A percentile compares a stretch with the other conserved stretches of the same genome.
phyloP scores from a whole-genome alignment of 2,329 filamentous ascomycete species.

The Penicillium sp. region DNA sequence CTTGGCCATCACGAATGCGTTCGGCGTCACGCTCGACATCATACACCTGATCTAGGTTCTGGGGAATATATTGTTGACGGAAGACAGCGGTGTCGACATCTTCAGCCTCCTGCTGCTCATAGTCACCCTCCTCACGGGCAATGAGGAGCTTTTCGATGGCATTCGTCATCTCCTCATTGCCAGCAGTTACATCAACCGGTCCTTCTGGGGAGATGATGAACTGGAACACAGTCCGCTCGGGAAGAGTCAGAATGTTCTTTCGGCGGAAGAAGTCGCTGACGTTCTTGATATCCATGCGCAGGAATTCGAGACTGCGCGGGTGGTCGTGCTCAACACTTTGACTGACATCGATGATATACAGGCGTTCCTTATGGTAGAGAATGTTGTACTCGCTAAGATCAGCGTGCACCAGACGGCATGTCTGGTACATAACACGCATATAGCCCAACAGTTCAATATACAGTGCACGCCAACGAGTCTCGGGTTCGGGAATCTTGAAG shows the following conservation, averaged over 20 bases:
- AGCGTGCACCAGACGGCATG: slow-evolving; percentile 83
- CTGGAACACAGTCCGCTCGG: slow-evolving; percentile 70
- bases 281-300: slow-evolving; percentile 98
- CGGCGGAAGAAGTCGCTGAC: slow-evolving; percentile 83
- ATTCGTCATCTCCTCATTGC: slow-evolving; percentile 50
- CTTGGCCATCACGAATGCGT: slow-evolving; percentile 63
- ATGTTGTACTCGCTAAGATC: slow-evolving; percentile 98
- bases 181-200: slow-evolving; percentile 22
- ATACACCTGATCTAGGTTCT: slow-evolving; percentile 91
- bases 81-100: slow-evolving; percentile 83
- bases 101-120: slow-evolving; percentile 44
- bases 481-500: slow-evolving; percentile 58
- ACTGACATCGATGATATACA: slow-evolving; percentile 95
- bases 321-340: slow-evolving; percentile 97
- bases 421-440: slow-evolving; percentile 89
- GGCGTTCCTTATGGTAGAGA: slow-evolving; percentile 69
- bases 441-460: slow-evolving; percentile 78
- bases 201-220: slow-evolving; percentile 64
- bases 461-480: slow-evolving; percentile 64
- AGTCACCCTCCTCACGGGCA: slow-evolving; percentile 44
- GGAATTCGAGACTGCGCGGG: slow-evolving; percentile 79
- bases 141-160: slow-evolving; percentile 61
- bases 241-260: slow-evolving; percentile 70
- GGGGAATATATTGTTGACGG: slow-evolving; percentile 90
- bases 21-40: slow-evolving; percentile 86